phyloP scores from a whole-genome alignment of 2,329 filamentous ascomycete species.

The Venturia effusa region DNA sequence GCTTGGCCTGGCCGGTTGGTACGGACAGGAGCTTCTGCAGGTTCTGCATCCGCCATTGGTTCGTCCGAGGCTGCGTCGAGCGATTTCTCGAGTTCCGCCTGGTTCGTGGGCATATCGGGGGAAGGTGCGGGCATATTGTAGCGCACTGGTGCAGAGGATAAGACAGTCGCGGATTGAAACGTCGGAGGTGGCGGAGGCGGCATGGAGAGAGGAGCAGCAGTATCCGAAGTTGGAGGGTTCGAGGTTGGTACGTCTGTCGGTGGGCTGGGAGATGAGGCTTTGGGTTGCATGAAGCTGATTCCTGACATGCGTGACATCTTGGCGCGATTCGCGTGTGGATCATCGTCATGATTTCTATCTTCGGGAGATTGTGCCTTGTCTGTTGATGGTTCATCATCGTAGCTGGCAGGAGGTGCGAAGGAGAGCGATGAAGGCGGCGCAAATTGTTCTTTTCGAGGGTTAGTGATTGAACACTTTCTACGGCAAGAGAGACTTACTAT shows the following conservation, averaged over 20 bases:
- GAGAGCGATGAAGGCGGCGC: constrained; percentile 35
- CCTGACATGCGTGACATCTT: constrained; percentile 37
- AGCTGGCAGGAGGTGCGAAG: constrained; percentile 40
- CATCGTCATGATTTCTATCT: constrained; percentile 46
- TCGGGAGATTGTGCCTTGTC: constrained; percentile 45
- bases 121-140: constrained; percentile 48
- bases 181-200: constrained; percentile 14
- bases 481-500: constrained; percentile 12
- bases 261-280: constrained; percentile 3
- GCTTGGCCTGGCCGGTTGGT: constrained; percentile 66
- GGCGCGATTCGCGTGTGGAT: constrained; percentile 55
- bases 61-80: constrained; percentile 27
- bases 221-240: constrained; percentile 7
- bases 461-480: neutral
- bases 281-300: constrained; percentile 11
- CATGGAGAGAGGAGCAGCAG: constrained; percentile 8
- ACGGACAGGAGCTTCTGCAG: constrained; percentile 33
- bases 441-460: constrained; percentile 31
- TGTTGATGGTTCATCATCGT: constrained; percentile 21
- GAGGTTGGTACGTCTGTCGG: constrained; percentile 9
- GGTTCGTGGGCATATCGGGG: constrained; percentile 40
- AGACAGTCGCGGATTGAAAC: constrained; percentile 43
- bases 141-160: constrained; percentile 67
- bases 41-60: constrained; percentile 15
- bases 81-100: constrained; percentile 40